These are phyloP conservation scores for Auricularia sp. DNA, from an alignment of 768 basidiomycete species.

Conservation along the genomic window DNA sequence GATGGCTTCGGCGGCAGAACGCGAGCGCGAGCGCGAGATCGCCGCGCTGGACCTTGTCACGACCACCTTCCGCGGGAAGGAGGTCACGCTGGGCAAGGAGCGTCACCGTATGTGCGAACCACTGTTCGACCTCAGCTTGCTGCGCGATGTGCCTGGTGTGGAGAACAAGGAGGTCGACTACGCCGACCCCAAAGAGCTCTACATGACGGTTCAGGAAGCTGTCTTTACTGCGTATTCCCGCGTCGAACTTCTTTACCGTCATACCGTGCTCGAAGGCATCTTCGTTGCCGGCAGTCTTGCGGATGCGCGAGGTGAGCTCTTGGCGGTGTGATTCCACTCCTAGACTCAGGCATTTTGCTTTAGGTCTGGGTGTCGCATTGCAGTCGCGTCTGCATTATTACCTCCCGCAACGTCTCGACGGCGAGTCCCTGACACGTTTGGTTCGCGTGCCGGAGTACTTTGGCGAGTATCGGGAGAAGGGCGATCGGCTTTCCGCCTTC, in stretches of 20 bases:
- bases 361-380: slow-evolving; percentile 58
- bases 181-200: slow-evolving; percentile 15
- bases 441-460: slow-evolving; percentile 81
- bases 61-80: slow-evolving; percentile 58
- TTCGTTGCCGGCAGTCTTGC: slow-evolving; percentile 72
- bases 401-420: slow-evolving; percentile 51
- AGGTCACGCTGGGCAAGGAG: slow-evolving; percentile 74
- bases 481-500: slow-evolving; percentile 73
- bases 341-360: slow-evolving; percentile 2
- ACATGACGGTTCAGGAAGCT: slow-evolving; percentile 52
- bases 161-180: slow-evolving; percentile 16
- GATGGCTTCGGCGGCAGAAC: slow-evolving; percentile 68
- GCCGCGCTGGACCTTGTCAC: slow-evolving; percentile 77
- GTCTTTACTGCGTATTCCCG: slow-evolving; percentile 53
- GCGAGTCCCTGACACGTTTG: slow-evolving; percentile 63
- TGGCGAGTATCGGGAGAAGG: slow-evolving; percentile 79
- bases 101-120: slow-evolving; percentile 88
- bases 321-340: neutral
- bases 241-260: slow-evolving; percentile 55
- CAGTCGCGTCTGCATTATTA: slow-evolving; percentile 62
- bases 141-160: slow-evolving; percentile 28
- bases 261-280: slow-evolving; percentile 67
- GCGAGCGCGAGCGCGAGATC: slow-evolving; percentile 71
- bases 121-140: slow-evolving; percentile 62
- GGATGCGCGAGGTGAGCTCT: slow-evolving; percentile 54